Evolutionary conservation across 179 eudicot species (phyloP), one percentile per base, ranked within the genome.

Genomic region (Pouteria campechiana): DNA sequence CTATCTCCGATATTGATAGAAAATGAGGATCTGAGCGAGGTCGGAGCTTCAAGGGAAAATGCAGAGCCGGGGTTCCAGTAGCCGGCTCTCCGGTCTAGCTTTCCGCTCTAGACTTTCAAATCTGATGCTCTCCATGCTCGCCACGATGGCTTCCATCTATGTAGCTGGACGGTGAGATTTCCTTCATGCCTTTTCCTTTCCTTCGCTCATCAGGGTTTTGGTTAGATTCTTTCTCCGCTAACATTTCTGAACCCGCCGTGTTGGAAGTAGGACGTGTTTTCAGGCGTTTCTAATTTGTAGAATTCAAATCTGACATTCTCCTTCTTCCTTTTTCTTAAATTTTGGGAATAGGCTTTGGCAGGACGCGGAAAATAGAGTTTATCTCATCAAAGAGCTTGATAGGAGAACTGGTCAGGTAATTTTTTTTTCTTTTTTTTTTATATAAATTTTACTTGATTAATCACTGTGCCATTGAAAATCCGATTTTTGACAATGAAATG

Each of bases 121-220:
- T 46, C 69, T 82, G 8, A 32, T 82, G 64, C 70, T 86, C 34
- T 62, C 81, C 4, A 86, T 82, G 96, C 65, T 82, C 45, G 96
- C 96, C 46, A 67, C 89, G 29, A 76, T 82, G 89, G 85, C 96
- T 36, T 54, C 89, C 41, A 13, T 86, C 25, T 86, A 82, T 43
- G 85, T 86, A 18, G 96, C 93, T 41, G 81, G 80, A 52, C 48
- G 96, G 93, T 84, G 17, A 50, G 48, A 38, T 14, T 25, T 55
- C 25, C 14, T 19, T 25, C 14, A 9, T 55, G 19, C 24, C 16
- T 40, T 5, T 31, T 6, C 5, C 18, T 42, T 32, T 16, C 17
- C 17, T 23, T 3, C 2, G 43, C 6, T 20, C 3, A 13, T 13
- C 5, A 2, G 7, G 13, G 20, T 13, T 48, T 14, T 25, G 24